Conservation (phyloP, 2,329 filamentous ascomycete genomes). For the Nemania diffusa region DNA sequence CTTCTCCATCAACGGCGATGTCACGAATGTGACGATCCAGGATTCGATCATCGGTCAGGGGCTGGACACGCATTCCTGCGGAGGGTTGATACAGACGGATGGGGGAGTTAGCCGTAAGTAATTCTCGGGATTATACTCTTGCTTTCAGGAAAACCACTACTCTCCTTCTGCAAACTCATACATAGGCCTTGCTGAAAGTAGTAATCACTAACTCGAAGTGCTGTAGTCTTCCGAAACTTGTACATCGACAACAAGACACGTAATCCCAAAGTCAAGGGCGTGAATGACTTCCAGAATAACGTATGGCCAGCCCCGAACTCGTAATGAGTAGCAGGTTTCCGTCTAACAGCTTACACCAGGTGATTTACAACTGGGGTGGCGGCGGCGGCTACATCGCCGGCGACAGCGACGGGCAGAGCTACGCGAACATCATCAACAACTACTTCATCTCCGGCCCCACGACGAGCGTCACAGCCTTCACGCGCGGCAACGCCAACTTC, state of each 20-base stretch:
- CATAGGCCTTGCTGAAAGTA: neutral
- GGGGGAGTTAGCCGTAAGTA: slow-evolving; percentile 39
- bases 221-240: slow-evolving; percentile 60
- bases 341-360: slow-evolving; percentile 40
- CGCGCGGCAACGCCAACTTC: slow-evolving; percentile 65
- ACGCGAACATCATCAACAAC: slow-evolving; percentile 65
- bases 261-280: slow-evolving; percentile 66
- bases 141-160: neutral
- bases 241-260: slow-evolving; percentile 68
- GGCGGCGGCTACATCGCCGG: slow-evolving; percentile 66
- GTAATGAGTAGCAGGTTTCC: neutral
- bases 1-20: slow-evolving; percentile 61
- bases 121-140: neutral
- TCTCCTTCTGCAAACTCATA: neutral
- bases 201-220: neutral
- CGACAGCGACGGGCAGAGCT: slow-evolving; percentile 58
- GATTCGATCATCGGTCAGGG: slow-evolving; percentile 65
- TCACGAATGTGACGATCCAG: slow-evolving; percentile 61
- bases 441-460: slow-evolving; percentile 66
- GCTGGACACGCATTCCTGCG: slow-evolving; percentile 63
- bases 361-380: slow-evolving; percentile 66
- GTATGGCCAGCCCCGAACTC: slow-evolving; percentile 27
- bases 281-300: slow-evolving; percentile 64
- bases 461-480: slow-evolving; percentile 62
- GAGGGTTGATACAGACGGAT: slow-evolving; percentile 62